Evolutionary conservation across 441 rosid species (phyloP).

Genomic region (Jatropha podagrica): DNA sequence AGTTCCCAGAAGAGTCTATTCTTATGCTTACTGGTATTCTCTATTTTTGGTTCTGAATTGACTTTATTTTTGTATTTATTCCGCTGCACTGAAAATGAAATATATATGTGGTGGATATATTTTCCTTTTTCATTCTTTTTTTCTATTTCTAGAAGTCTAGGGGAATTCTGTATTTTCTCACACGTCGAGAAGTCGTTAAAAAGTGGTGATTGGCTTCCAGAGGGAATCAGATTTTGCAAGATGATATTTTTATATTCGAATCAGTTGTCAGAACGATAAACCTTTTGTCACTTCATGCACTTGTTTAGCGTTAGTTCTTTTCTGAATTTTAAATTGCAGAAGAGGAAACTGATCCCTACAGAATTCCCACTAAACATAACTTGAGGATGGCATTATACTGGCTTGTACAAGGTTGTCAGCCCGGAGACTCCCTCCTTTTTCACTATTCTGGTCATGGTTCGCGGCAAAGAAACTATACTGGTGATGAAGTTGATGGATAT

Average conservation of each 20-base stretch:
- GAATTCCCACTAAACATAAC: slow-evolving; percentile 72
- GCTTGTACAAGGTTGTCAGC: slow-evolving; percentile 89
- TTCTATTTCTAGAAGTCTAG: background rate
- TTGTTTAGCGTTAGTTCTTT: background rate
- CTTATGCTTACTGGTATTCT: slow-evolving; percentile 80
- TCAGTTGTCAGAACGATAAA: no score
- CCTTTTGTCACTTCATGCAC: background rate
- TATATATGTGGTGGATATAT: no score
- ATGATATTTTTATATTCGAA: no score
- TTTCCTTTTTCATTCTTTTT: background rate
- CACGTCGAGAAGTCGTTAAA: no score
- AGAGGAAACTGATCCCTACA: slow-evolving; percentile 78
- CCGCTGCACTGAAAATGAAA: background rate
- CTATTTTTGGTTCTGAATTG: background rate
- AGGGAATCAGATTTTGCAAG: no score
- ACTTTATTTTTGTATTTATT: background rate
- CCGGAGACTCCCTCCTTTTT: slow-evolving; percentile 88
- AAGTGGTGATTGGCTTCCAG: no score
- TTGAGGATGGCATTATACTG: slow-evolving; percentile 81
- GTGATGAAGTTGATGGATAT: slow-evolving; percentile 81
- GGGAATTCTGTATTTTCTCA: no score
- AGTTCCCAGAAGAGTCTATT: slow-evolving; percentile 66
- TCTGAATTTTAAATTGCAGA: slow-evolving; percentile 48
- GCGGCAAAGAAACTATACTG: slow-evolving; percentile 62
- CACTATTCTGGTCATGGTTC: slow-evolving; percentile 97